A percentile compares a stretch with the other conserved stretches of the same genome.
phyloP scores from a whole-genome alignment of 1,284 basidiomycete species.

The Sanghuangporus baumii region DNA sequence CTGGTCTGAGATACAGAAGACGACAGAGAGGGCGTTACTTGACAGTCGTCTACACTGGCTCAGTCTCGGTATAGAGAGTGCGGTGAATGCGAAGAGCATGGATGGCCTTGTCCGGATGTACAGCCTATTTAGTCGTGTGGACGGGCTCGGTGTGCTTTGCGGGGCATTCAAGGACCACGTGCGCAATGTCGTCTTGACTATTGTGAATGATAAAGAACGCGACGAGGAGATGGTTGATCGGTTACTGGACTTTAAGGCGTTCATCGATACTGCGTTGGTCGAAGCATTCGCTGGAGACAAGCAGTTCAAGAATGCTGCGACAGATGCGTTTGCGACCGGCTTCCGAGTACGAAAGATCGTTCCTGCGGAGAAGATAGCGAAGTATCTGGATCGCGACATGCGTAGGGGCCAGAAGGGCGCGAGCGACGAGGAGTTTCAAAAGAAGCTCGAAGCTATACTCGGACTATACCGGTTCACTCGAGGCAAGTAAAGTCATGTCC shows the following conservation, averaged over 20 bases:
- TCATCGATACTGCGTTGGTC: conserved; percentile 37
- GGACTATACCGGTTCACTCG: conserved; percentile 84
- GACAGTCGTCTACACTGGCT: conserved; percentile 50
- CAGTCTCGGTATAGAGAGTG: conserved; percentile 46
- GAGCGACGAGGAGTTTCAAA: conserved; percentile 68
- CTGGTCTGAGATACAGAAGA: conserved; percentile 42
- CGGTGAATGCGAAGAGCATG: conserved; percentile 48
- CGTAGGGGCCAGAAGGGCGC: conserved; percentile 75
- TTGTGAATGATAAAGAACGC: conserved; percentile 52
- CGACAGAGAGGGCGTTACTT: conserved; percentile 49
- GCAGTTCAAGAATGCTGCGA: conserved; percentile 32
- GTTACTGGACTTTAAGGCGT: conserved; percentile 66
- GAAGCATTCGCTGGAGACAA: conserved; percentile 13
- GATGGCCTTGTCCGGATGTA: conserved; percentile 56
- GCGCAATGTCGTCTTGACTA: conserved; percentile 40
- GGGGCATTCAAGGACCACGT: conserved; percentile 59
- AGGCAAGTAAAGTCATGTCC: conserved; percentile 23
- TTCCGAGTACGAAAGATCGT: conserved; percentile 81
- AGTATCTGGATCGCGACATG: conserved; percentile 83
- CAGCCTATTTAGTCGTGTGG: conserved; percentile 56
- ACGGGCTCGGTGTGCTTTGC: conserved; percentile 48
- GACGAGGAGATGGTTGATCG: conserved; percentile 78
- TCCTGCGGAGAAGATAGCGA: conserved; percentile 94
- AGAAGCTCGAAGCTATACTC: conserved; percentile 71
- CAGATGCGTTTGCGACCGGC: conserved; percentile 75